A percentile compares a stretch with the other conserved stretches of the same genome.
Evolutionary conservation across 2,329 filamentous ascomycete species (phyloP).

Genomic region (Xylariales sp.): DNA sequence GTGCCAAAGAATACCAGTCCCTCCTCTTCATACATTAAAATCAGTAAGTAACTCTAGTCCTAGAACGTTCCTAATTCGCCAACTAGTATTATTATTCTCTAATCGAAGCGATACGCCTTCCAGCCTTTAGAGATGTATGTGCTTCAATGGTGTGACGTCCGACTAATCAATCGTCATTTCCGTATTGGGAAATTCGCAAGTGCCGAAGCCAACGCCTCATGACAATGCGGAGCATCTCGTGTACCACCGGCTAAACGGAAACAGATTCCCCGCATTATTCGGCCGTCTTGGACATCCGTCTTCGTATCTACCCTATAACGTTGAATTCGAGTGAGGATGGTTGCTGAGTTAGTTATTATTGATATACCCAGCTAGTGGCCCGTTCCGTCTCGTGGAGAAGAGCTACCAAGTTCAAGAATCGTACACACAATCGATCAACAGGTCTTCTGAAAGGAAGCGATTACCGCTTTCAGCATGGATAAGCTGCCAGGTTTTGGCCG

Average conservation of each 20-base stretch:
- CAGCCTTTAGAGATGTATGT: no score
- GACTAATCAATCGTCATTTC: background rate
- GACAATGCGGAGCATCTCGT: conserved; percentile 10
- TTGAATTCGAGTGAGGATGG: no score
- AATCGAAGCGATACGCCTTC: no score
- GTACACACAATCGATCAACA: background rate
- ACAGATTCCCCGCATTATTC: conserved; percentile 22
- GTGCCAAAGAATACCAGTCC: no score
- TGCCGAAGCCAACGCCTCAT: conserved; percentile 26
- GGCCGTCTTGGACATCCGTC: background rate
- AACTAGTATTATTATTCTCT: no score
- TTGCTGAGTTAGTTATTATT: background rate
- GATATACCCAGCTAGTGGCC: background rate
- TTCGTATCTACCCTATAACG: background rate
- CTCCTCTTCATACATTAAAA: no score
- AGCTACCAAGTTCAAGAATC: background rate
- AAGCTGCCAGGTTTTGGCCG: conserved; percentile 23
- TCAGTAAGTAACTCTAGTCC: no score
- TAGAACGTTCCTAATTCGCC: no score
- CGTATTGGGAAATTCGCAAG: conserved; percentile 18
- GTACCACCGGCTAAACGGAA: conserved; percentile 28
- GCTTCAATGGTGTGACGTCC: no score
- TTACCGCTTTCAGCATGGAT: conserved; percentile 22
- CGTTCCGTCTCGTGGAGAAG: background rate
- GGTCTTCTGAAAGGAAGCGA: no score